phyloP scores from a whole-genome alignment of 345 rosid genomes.

The Melastoma malabathricum region DNA sequence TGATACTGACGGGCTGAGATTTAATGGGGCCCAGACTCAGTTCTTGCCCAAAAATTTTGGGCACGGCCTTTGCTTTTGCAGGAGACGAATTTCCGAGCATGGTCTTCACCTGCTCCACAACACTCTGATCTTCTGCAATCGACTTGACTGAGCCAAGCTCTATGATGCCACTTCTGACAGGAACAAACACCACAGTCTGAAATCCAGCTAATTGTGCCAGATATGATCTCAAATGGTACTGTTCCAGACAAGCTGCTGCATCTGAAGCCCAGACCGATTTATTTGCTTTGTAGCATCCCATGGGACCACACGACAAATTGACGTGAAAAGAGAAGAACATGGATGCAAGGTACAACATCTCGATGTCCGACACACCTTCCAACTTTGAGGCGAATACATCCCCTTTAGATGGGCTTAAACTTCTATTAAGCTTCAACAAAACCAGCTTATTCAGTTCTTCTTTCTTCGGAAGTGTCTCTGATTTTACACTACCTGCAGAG shows the following conservation, averaged over 20 bases:
- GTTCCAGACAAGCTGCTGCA: constrained; percentile 34
- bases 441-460: constrained; percentile 49
- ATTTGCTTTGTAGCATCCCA: constrained; percentile 41
- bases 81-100: constrained; percentile 46
- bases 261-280: constrained; percentile 62
- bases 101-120: constrained; percentile 43
- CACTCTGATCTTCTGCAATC: constrained; percentile 47
- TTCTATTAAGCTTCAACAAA: constrained; percentile 50
- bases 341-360: constrained; percentile 65
- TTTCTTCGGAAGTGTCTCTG: constrained; percentile 31
- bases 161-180: constrained; percentile 66
- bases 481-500: constrained; percentile 15
- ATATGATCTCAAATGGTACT: constrained; percentile 51
- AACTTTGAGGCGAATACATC: constrained; percentile 25
- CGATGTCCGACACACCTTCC: constrained; percentile 43
- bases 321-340: constrained; percentile 46
- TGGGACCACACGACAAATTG: constrained; percentile 48
- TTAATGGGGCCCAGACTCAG: constrained; percentile 61
- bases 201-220: constrained; percentile 71
- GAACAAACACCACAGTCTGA: constrained; percentile 57
- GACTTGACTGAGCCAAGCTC: constrained; percentile 71
- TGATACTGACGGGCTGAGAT: constrained; percentile 56
- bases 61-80: constrained; percentile 42
- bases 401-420: constrained; percentile 34
- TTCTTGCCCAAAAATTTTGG: constrained; percentile 81